Base-by-base conservation (phyloP, 768 basidiomycete genomes). In the Suillus cothurnatus region DNA sequence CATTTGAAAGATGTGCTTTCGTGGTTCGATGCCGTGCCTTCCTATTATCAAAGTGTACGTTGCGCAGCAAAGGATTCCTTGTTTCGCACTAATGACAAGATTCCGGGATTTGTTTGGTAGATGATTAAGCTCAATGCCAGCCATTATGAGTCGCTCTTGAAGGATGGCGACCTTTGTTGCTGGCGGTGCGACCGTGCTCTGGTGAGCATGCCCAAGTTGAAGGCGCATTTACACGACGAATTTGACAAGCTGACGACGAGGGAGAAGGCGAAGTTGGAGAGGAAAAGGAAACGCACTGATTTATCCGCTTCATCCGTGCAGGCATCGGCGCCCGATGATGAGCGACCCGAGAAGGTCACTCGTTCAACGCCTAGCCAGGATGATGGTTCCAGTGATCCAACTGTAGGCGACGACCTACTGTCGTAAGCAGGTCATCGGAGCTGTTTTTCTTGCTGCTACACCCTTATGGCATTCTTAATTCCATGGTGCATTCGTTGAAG, bases 181-280 rank as follows among this genome's bases (percentile, higher is more conserved):
- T 94, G 87, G 80, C 83, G 77, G 61, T 97, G 95, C 75, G 80
- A 83, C 26, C 74, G 82, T 50, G 75, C 78, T 63, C 79, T 88
- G 76, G 88, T 85, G 70, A 93, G 88, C 66, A 90, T 96, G 65
- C 92, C 93, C 0, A 76, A 79, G 38, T 78, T 97, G 57, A 94
- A 93, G 71, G 74, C 73, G 8, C 95, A 97, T 73, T 80, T 96
- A 7, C 85, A 89, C 72, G 82, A 85, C 68, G 92, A 95, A 71
- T 93, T 88, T 84, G 84, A 89, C 39, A 78, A 80, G 61, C 76
- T 83, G 61, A 79, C 74, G n/a, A 76, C 73, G 55, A 78, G 76
- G 57, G 81, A 80, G 70, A 84, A 81, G 67, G 76, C 76, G 34
- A 82, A 72, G 62, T 72, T 72, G 19, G 78, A 78, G 70, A 78